A percentile compares a stretch with the other conserved stretches of the same genome.
phyloP scores from a whole-genome alignment of 768 basidiomycete species.

The Lactarius tabidus region DNA sequence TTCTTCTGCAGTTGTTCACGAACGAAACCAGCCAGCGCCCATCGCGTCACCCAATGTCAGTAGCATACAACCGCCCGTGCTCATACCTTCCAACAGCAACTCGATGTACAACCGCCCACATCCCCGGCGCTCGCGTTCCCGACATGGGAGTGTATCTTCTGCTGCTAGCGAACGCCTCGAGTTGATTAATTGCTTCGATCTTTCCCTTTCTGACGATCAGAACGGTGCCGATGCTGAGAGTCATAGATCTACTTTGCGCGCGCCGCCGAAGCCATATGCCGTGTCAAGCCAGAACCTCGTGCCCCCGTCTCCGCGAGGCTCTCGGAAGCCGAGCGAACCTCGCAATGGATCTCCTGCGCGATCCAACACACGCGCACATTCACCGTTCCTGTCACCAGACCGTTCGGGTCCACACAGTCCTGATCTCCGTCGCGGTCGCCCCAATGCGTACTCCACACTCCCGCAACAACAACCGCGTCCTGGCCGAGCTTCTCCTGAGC shows the following conservation, averaged over 20 bases:
- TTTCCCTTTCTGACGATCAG: conserved; percentile 52
- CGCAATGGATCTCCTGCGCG: conserved; percentile 24
- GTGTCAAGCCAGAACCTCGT: conserved; percentile 35
- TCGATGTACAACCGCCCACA: conserved; percentile 48
- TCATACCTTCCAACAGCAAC: conserved; percentile 36
- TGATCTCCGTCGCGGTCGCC: conserved; percentile 18
- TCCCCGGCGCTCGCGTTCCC: conserved; percentile 35
- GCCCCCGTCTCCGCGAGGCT: conserved; percentile 18
- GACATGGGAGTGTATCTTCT: conserved; percentile 70
- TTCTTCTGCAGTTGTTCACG: conserved; percentile 57
- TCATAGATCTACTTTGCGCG: conserved; percentile 40
- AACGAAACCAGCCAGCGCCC: conserved; percentile 38
- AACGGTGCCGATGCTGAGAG: conserved; percentile 55
- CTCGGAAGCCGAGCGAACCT: conserved; percentile 19
- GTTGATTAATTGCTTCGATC: conserved; percentile 61
- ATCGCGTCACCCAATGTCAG: conserved; percentile 38
- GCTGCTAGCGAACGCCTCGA: conserved; percentile 60
- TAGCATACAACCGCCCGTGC: conserved; percentile 52
- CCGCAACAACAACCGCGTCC: conserved; percentile 23
- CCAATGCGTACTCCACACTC: background rate
- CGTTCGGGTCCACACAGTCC: conserved; percentile 20
- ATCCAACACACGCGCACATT: conserved; percentile 18
- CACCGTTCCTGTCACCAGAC: conserved; percentile 25
- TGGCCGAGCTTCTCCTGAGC: conserved; percentile 27
- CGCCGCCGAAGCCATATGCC: conserved; percentile 35